Conservation (phyloP, 768 basidiomycete species). For the Mycena indigotica region DNA sequence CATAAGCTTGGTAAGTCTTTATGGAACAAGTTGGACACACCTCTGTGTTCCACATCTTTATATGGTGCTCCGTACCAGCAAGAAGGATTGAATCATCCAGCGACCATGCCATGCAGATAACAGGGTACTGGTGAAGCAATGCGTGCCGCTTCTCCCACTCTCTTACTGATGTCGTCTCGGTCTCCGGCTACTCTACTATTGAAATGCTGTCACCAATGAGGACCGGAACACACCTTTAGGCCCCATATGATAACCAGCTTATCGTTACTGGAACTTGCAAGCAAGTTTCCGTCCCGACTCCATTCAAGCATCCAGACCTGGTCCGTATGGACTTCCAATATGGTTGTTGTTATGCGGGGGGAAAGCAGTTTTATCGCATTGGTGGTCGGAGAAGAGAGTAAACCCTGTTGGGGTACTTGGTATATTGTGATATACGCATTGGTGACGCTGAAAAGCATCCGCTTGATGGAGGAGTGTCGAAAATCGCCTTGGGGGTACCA, state of each 20-base stretch:
- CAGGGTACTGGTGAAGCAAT: slow-evolving; percentile 75
- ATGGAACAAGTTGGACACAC: slow-evolving; percentile 47
- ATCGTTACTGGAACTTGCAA: slow-evolving; percentile 91
- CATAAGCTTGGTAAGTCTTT: slow-evolving; percentile 12
- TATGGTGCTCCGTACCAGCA: slow-evolving; percentile 76
- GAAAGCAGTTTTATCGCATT: slow-evolving; percentile 79
- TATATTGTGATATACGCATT: slow-evolving; percentile 86
- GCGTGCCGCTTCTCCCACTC: slow-evolving; percentile 62
- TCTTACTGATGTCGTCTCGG: slow-evolving; percentile 47
- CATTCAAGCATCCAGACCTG: slow-evolving; percentile 97
- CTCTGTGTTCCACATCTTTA: slow-evolving; percentile 90
- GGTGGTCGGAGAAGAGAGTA: slow-evolving; percentile 87
- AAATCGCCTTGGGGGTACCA: slow-evolving; percentile 92
- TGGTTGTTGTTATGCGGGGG: slow-evolving; percentile 83
- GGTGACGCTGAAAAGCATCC: slow-evolving; percentile 72
- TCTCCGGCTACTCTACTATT: slow-evolving; percentile 41
- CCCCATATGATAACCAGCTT: slow-evolving; percentile 88
- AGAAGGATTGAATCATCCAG: slow-evolving; percentile 82
- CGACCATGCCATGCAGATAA: slow-evolving; percentile 91
- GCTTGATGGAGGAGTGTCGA: slow-evolving; percentile 85
- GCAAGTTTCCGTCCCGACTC: slow-evolving; percentile 83
- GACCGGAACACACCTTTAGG: slow-evolving; percentile 62
- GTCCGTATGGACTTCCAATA: slow-evolving; percentile 83
- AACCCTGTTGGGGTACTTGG: slow-evolving; percentile 57
- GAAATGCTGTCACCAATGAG: slow-evolving; percentile 18